Conservation (phyloP, 495 filamentous ascomycete genomes). For the Penicillium herquei region DNA sequence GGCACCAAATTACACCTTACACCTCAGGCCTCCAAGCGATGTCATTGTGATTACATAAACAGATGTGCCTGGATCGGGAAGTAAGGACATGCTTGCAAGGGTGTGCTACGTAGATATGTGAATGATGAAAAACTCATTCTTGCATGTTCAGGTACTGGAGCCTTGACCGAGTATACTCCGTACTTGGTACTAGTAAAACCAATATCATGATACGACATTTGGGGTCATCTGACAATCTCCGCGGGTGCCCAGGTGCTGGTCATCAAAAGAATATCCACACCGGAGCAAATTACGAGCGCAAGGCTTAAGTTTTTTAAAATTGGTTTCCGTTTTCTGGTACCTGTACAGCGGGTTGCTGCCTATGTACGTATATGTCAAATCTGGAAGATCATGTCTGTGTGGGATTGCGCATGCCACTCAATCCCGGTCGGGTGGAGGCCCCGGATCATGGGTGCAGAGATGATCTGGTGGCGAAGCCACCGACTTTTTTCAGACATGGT, state of each 20-base stretch:
- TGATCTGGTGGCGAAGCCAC: background rate
- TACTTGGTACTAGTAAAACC: too few species aligned
- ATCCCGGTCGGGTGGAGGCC: slow-evolving; percentile 10
- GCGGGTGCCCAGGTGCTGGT: background rate
- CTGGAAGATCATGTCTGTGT: background rate
- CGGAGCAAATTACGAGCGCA: background rate
- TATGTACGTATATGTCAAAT: background rate
- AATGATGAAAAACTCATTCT: too few species aligned
- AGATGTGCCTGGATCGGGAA: slow-evolving; percentile 1
- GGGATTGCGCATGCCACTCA: slow-evolving; percentile 4
- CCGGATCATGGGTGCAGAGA: background rate
- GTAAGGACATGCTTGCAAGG: background rate
- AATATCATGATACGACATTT: too few species aligned
- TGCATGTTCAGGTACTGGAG: too few species aligned
- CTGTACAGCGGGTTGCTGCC: slow-evolving; percentile 1
- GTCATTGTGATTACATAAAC: background rate
- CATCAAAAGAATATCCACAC: too few species aligned
- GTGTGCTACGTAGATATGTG: too few species aligned
- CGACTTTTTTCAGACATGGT: background rate
- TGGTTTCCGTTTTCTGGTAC: too few species aligned
- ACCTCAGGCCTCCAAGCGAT: background rate
- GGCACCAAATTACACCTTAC: background rate
- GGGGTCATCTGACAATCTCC: background rate
- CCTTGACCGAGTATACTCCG: too few species aligned
- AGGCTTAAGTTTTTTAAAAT: background rate